Base-by-base conservation (phyloP, 148 eudicot genomes). In the Vaccinium macrocarpon region DNA sequence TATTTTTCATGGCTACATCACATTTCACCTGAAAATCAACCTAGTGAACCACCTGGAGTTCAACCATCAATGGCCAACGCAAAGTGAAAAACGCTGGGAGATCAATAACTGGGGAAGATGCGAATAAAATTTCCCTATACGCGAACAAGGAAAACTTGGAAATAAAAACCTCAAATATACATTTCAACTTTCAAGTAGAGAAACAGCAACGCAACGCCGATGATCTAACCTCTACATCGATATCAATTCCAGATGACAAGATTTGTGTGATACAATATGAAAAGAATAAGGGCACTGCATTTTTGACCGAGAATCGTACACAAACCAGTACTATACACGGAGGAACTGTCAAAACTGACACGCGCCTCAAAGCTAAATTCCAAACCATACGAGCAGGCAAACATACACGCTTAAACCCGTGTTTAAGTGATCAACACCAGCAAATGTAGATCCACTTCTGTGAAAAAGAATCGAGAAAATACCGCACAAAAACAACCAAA, bases 261-360 rank as follows among this genome's bases (percentile, higher is more conserved):
- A 23, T 55, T 57, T 12, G 62, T 3, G 16, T 18, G 48, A 29
- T 70, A 49, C 42, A 25, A 27, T 11, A 50, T 0, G 42, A 32
- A 82, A 32, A 32, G 19, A 52, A 81, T 10, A 50, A 11, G 66
- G 50, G 76, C 23, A 35, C 59, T 11, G 48, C 11, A 27, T 27
- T 21, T 16, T 23, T 15, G 59, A 68, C n/a, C 21, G 62, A 57
- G 86, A 86, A 73, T 86, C 84, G 46, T 84, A 82, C 83, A 87
- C 70, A 87, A 88, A 90, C 76, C 62, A 80, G 76, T 35, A 81
- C 90, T 88, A 66, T 87, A 90, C 87, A 88, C 12, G 21, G 68
- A 55, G 49, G 80, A 68, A 66, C 82, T 81, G 84, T 57, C 49
- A 27, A 85, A 80, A 50, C 18, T 23, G 73, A 52, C n/a, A 78